Evolutionary conservation across 1,284 basidiomycete genomes (phyloP), one percentile per base, ranked within the genome.

Genomic region (Apiotrichum brassicae): DNA sequence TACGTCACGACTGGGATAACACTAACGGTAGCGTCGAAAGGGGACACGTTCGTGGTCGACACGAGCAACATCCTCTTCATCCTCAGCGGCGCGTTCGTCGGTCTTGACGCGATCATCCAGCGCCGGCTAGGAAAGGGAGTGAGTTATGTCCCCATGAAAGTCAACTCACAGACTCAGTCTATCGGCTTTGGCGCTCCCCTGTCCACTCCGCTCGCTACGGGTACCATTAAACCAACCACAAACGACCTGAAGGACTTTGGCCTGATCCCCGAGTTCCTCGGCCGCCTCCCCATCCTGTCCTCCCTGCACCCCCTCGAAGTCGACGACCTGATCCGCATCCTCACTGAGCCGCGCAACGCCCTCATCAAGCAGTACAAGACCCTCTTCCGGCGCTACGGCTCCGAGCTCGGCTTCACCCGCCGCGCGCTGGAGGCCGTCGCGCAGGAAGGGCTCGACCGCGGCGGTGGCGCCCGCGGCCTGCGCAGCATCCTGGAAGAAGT

Each of bases 201-300:
- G 18, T 67, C 79, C 8, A 56, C 45, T 13, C 51, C 50, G 8
- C 26, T 49, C 19, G 35, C 28, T 13, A 40, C 20, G 2, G 56
- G 30, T 50, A 59, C 13, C 30, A 62, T 47, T 52, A 66, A 62
- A 60, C 67, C 41, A 39, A 70, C 67, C 1, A 66, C 69, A 0
- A 48, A 61, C 80, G 93, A 97, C 74, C 76, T 97, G 12, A 79
- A 87, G 12, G 81, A 83, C 76, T 97, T 86, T 61, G 92, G 93
- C 1, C 85, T 95, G 57, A 97, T 97, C 51, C 93, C 93, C 9
- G 93, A 95, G 54, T 95, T 97, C 65, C 80, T 94, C 35, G 91
- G 88, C 20, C 85, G 93, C 26, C 73, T 95, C 18, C 93, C 93
- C 4, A 86, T 89, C 28, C 78, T 92, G 34, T 89, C 91, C 1